Evolutionary conservation across 495 filamentous ascomycete genomes (phyloP).

Genomic region (Chaetomium cochliodes): DNA sequence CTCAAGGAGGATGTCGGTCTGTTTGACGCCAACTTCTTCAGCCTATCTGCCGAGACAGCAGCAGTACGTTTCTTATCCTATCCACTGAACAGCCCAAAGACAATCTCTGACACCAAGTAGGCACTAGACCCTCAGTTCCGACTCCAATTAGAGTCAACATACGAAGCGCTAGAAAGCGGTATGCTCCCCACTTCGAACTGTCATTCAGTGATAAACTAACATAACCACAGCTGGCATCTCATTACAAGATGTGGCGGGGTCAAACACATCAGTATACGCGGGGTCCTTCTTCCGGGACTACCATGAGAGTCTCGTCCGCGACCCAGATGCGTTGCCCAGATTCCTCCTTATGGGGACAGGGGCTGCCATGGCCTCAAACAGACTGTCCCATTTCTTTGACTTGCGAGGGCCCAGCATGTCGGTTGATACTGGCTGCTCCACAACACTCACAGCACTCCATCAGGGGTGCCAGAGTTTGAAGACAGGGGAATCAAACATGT

Average conservation of each 20-base stretch:
- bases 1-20: constrained; percentile 47
- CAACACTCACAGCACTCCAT: constrained; percentile 52
- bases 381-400: constrained; percentile 58
- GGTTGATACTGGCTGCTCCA: constrained; percentile 61
- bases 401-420: constrained; percentile 56
- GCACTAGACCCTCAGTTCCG: constrained; percentile 49
- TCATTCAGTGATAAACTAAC: constrained; percentile 6
- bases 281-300: constrained; percentile 49
- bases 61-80: constrained; percentile 23
- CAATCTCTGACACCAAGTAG: constrained; percentile 9
- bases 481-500: constrained; percentile 47
- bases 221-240: constrained; percentile 34
- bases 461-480: constrained; percentile 50
- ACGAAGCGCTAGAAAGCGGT: constrained; percentile 60
- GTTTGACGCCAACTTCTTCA: constrained; percentile 61
- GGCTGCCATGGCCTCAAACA: constrained; percentile 51
- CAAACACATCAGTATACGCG: constrained; percentile 46
- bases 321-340: constrained; percentile 31
- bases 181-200: constrained; percentile 8
- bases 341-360: constrained; percentile 56
- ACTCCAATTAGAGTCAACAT: constrained; percentile 58
- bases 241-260: constrained; percentile 36
- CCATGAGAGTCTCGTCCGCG: constrained; percentile 41
- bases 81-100: neutral
- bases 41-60: constrained; percentile 57